Conservation (phyloP, 495 filamentous ascomycete genomes). For the Gamarada debralockiae region DNA sequence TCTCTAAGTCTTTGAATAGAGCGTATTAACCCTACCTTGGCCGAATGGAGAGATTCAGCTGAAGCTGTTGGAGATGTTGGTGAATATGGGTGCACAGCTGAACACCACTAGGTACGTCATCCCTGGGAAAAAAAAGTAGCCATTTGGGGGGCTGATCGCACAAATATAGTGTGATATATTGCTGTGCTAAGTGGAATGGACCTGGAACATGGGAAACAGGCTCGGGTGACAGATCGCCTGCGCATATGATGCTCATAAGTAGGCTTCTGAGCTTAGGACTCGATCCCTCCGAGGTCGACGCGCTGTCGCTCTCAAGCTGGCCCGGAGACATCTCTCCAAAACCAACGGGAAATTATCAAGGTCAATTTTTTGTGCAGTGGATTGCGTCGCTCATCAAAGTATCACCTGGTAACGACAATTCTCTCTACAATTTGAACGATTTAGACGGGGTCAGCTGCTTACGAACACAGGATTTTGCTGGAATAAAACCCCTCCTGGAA, state of each 20-base stretch:
- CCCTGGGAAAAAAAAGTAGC: too few relatives aligned
- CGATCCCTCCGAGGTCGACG: neutral
- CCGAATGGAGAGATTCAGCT: neutral
- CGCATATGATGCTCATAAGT: neutral
- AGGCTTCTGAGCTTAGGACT: neutral
- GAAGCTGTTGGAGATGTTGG: neutral
- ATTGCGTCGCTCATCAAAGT: neutral
- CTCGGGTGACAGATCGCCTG: too few relatives aligned
- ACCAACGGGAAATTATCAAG: neutral
- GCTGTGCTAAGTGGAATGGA: neutral
- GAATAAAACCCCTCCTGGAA: neutral
- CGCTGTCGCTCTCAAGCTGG: neutral
- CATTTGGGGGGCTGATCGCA: neutral
- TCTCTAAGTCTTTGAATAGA: neutral
- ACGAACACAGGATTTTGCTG: too few relatives aligned
- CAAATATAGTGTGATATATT: neutral
- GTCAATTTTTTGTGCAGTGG: conserved; percentile 6
- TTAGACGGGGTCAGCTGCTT: neutral
- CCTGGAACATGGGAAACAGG: too few relatives aligned
- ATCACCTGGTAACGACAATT: neutral
- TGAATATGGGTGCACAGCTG: neutral
- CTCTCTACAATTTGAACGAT: too few relatives aligned
- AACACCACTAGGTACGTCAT: neutral
- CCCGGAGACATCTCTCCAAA: neutral
- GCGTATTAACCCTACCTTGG: neutral